Base-by-base conservation (phyloP, 805 yeast genomes). In the Ogataea methylovora region DNA sequence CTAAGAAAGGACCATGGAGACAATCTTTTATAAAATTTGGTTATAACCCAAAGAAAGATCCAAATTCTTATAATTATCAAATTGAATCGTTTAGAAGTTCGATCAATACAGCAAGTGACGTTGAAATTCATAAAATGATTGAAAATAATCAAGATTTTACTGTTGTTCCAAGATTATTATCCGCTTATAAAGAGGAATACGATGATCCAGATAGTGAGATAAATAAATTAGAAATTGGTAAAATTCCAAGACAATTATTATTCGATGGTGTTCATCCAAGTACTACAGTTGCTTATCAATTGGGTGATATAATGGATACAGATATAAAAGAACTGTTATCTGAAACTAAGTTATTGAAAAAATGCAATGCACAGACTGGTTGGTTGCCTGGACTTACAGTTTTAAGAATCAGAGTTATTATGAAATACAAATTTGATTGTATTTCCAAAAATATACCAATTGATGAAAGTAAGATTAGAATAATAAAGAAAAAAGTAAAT, bases 1-100 rank as follows among this genome's bases (percentile, higher is more conserved):
- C 78, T 52, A 76, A 82, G 24, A 83, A 82, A 49, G 98, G 98
- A 0, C 98, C 97, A 0, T 92, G 95, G 95, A 70, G 97, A 46
- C 86, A 85, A 39, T 75, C 92, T 9, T 86, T 81, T 52, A 77
- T 87, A 29, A 71, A 64, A 43, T 76, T 78, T 44, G 97, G 96
- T 1, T 66, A 78, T 26, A 84, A 90, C 56, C 97, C 97, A 0
- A 61, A 72, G 27, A 46, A 57, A 2, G 76, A 80, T 30, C 47
- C 59, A 1, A 52, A 62, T 10, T 79, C 66, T 45, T 79, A 84
- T 39, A 57, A 56, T 23, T 86, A 76, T 52, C 98, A 92, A 59
- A 80, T 88, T 15, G 97, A 88, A 56, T 79, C 84, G 36, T 92
- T 88, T 60, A 71, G 87, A 28, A 43, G 48, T 30, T 27, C 44